Percentiles rank a stretch among this genome's conserved stretches.
Conservation (phyloP, 352 stramenopile genomes). For the Phytophthora meadii region DNA sequence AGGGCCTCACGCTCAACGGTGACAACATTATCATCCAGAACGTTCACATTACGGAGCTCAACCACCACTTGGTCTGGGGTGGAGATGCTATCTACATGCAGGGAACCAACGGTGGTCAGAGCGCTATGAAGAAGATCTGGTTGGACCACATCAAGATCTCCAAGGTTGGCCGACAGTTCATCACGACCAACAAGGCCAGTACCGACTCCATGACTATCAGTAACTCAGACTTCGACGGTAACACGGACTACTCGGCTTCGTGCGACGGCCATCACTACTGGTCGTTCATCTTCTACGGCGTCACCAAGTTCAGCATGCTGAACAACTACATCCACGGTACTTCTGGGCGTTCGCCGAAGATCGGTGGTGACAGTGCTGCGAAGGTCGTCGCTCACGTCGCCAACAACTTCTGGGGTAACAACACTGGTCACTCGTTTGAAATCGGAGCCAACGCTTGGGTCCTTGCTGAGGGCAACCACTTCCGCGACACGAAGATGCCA, state of each 20-base stretch:
- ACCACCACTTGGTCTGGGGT: conserved; percentile 51
- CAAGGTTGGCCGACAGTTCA: conserved; percentile 42
- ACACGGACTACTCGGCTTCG: conserved; percentile 45
- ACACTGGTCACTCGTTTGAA: conserved; percentile 45
- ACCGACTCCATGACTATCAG: conserved; percentile 52
- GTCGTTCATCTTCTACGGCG: conserved; percentile 51
- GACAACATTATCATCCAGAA: conserved; percentile 63
- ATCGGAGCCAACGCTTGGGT: conserved; percentile 31
- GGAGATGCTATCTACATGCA: conserved; percentile 41
- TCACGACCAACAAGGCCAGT: conserved; percentile 42
- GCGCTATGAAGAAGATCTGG: conserved; percentile 37
- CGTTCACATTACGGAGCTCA: conserved; percentile 59
- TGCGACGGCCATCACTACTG: conserved; percentile 65
- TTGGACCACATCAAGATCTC: conserved; percentile 49
- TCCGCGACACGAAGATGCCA: conserved; percentile 37
- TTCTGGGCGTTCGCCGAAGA: conserved; percentile 39
- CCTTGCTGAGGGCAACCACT: conserved; percentile 51
- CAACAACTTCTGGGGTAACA: conserved; percentile 52
- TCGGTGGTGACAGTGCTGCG: conserved; percentile 7
- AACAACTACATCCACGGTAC: conserved; percentile 49
- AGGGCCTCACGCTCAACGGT: conserved; percentile 41
- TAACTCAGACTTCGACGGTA: conserved; percentile 31
- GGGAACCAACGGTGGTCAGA: neutral
- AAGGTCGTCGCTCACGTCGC: conserved; percentile 35
- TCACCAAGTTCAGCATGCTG: conserved; percentile 43